Base-by-base conservation (phyloP, 2,329 filamentous ascomycete genomes). In the Ceratocystis destructans region DNA sequence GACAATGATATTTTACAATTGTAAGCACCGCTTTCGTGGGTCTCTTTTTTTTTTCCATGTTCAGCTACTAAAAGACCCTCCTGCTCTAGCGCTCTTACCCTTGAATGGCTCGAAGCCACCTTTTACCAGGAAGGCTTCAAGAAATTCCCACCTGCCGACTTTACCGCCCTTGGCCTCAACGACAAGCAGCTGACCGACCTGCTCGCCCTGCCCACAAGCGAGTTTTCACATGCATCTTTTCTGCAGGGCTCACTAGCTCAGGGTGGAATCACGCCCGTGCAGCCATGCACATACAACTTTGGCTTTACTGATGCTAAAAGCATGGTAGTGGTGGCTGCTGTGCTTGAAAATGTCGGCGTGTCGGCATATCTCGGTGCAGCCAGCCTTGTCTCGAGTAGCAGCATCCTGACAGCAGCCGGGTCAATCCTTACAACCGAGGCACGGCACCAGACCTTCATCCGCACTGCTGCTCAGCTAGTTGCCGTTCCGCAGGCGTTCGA, bases 331-430 rank as follows among this genome's bases (percentile, higher is more conserved):
- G 87, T 85, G 2, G 87, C 87, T 15, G 80, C 82, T 70, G 78
- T 90, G 25, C 83, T 91, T 67, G 88, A 91, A 75, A 87, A 83
- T 71, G 81, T 89, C 67, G 87, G 87, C 74, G 81, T 90, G 41
- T 87, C 85, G n/a, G 87, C 87, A 69, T 87, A 86, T 75, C 82
- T 90, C 15, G 87, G 87, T 68, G 87, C 86, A 31, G 87, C 86
- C 15, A 83, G 86, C 3, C 78, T 89, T 41, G 75, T 90, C 69
- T 79, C 81, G 59, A 79, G 80, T 66, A 77, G 79, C 62, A 78
- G 77, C 62, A 82, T 89, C 69, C 83, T 91, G 63, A 78, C 80
- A 68, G 83, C 84, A 22, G 87, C 88, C 1, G 87, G 80, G 8
- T 83, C 83, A 63, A 90, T 91, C 73, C 80, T 89, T 57, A 88